Conservation (phyloP, 2,329 filamentous ascomycete genomes). For the Pseudopithomyces maydicus region DNA sequence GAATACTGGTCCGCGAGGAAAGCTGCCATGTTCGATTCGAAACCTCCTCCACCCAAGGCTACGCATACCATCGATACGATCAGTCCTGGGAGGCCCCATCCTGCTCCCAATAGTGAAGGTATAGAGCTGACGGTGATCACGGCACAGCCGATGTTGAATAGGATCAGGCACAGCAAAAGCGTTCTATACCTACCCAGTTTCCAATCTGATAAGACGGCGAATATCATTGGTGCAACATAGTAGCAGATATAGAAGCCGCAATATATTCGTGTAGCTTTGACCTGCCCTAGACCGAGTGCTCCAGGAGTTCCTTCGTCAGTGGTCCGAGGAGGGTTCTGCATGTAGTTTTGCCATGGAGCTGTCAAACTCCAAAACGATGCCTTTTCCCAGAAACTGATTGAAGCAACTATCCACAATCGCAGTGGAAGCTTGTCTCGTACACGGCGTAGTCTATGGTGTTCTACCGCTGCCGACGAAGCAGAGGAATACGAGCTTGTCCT, state of each 20-base stretch:
- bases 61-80: slow-evolving; percentile 42
- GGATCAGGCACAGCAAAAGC: slow-evolving; percentile 35
- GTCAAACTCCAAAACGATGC: slow-evolving; percentile 23
- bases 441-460: slow-evolving; percentile 8
- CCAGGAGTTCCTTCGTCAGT: slow-evolving; percentile 40
- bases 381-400: slow-evolving; percentile 19
- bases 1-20: slow-evolving; percentile 46
- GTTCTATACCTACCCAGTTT: slow-evolving; percentile 47
- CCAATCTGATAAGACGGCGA: slow-evolving; percentile 47
- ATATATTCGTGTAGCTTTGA: slow-evolving; percentile 57
- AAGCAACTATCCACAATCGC: slow-evolving; percentile 16
- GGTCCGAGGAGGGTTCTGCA: slow-evolving; percentile 40
- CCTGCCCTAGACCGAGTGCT: slow-evolving; percentile 39
- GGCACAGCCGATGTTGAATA: slow-evolving; percentile 32
- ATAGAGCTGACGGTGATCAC: slow-evolving; percentile 29
- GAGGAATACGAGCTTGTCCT: not conserved
- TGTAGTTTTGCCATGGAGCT: slow-evolving; percentile 50
- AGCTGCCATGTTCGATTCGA: slow-evolving; percentile 41
- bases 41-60: slow-evolving; percentile 46
- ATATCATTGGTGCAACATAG: slow-evolving; percentile 45
- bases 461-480: not conserved
- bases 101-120: slow-evolving; percentile 19
- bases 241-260: slow-evolving; percentile 62
- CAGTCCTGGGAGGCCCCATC: slow-evolving; percentile 33
- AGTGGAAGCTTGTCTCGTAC: slow-evolving; percentile 18